Evolutionary conservation across 108 stramenopile species (phyloP).

Genomic region (Phaeodactylum tricornutum): DNA sequence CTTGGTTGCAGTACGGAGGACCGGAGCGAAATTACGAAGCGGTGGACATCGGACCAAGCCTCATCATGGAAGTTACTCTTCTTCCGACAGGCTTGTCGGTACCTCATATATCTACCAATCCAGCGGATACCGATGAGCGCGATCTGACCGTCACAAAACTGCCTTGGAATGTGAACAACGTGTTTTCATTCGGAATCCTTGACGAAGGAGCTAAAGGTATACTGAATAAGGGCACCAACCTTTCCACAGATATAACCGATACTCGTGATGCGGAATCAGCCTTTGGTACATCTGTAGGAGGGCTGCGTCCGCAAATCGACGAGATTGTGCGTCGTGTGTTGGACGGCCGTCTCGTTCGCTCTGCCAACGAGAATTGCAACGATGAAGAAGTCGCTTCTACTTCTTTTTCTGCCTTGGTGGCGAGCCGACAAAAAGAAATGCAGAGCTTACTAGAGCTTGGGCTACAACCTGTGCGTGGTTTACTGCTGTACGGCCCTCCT

Average conservation of each 20-base stretch:
- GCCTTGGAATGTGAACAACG: not conserved
- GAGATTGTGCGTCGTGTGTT: constrained; percentile 63
- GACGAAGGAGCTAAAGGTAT: not conserved
- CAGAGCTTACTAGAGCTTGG: constrained; percentile 80
- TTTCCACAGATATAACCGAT: too few species aligned
- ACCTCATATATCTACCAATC: too few species aligned
- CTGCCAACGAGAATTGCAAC: constrained; percentile 3
- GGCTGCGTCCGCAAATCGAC: constrained; percentile 54
- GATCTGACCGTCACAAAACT: not conserved
- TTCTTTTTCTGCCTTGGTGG: constrained; percentile 1
- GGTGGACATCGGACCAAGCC: constrained; percentile 62
- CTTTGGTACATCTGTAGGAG: constrained; percentile 47
- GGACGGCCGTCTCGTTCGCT: constrained; percentile 44
- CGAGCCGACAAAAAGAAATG: constrained; percentile 38
- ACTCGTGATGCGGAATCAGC: not conserved
- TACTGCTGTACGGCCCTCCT: constrained; percentile 73
- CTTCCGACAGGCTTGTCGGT: constrained; percentile 17
- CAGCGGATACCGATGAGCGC: not conserved
- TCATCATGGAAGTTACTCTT: constrained; percentile 40
- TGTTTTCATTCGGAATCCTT: not conserved
- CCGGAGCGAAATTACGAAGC: constrained; percentile 46
- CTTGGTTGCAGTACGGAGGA: constrained; percentile 56
- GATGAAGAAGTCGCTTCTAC: constrained; percentile 8
- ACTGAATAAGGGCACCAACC: not conserved
- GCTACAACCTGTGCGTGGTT: constrained; percentile 69